Evolutionary conservation across 371 early-diverging fungal species (phyloP), one percentile per base, ranked within the genome.

Genomic region (Mortierella sp.): DNA sequence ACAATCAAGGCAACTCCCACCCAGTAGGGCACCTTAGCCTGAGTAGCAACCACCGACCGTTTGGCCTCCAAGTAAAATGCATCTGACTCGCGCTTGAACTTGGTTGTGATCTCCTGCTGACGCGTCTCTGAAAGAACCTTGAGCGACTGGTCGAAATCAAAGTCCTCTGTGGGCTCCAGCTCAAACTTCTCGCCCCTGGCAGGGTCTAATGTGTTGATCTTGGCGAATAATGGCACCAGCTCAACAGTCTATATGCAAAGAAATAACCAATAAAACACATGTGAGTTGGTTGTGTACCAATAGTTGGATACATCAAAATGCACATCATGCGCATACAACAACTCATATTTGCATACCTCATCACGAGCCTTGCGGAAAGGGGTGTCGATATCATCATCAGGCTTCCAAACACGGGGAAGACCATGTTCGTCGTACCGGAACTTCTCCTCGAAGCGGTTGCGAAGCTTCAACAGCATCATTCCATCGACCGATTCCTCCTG

Each of bases 351-450:
- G 18, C 82, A 78, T 88, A 89, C 93, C 77, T 92, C 92, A 35
- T 95, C 93, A 74, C 91, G 92, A 24, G 98, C 96, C 46, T 83
- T 83, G 56, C 91, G 91, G 89, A 97, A 99, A 72, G 92, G 92
- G 35, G 89, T 88, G 82, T 99, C 99, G 71, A 99, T 98, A 88
- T 98, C 97, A 88, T 99, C 99, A 32, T 93, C 93, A 7, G 97
- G 96, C 75, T 93, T 95, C 99, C 99, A 99, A 24, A 99, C 96
- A 44, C 96, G 91, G 11, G 99, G 99, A 41, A 99, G 87, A 14
- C 98, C 99, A 29, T 93, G 89, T 5, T 95, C 96, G 78, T 98
- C 99, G 86, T 98, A 98, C 71, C 97, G 90, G 91, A 99, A 99
- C 79, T 94, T 91, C 76, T 95, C 95, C 88, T 99, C 98, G 77